Percentiles rank a stretch among this genome's conserved stretches.
These are phyloP conservation scores for Coemansia sp. DNA, from an alignment of 192 early-diverging fungal genomes.

Conservation along the genomic window DNA sequence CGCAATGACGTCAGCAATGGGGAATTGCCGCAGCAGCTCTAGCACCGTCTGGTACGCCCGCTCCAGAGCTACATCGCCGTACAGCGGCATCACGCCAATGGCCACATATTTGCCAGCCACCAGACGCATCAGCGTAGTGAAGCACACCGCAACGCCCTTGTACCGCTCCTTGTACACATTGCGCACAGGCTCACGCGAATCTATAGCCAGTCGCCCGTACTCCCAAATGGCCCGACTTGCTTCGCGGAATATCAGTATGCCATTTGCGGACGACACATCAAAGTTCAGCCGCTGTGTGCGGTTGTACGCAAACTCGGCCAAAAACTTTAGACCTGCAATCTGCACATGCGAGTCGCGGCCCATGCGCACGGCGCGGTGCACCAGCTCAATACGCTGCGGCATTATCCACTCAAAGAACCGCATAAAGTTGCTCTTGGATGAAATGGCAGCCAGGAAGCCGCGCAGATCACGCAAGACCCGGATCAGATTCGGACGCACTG, in stretches of 20 bases:
- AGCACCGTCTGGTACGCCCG: slow-evolving; percentile 63
- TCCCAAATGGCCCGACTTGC: slow-evolving; percentile 65
- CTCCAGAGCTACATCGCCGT: slow-evolving; percentile 77
- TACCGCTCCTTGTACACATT: slow-evolving; percentile 61
- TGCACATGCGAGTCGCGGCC: slow-evolving; percentile 58
- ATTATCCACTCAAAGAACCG: slow-evolving; percentile 88
- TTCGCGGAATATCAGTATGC: slow-evolving; percentile 87
- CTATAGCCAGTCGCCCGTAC: slow-evolving; percentile 56
- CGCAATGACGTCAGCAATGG: slow-evolving; percentile 72
- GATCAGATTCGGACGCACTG: slow-evolving; percentile 46
- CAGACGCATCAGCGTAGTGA: slow-evolving; percentile 67
- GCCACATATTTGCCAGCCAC: slow-evolving; percentile 82
- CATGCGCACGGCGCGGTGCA: slow-evolving; percentile 68
- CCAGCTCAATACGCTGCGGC: slow-evolving; percentile 64
- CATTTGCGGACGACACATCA: slow-evolving; percentile 82
- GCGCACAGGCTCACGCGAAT: slow-evolving; percentile 18
- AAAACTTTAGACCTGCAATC: slow-evolving; percentile 74
- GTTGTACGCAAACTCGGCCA: slow-evolving; percentile 81
- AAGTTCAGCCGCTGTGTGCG: slow-evolving; percentile 75
- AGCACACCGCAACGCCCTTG: slow-evolving; percentile 78
- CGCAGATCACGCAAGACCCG: slow-evolving; percentile 75
- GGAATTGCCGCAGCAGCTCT: slow-evolving; percentile 70
- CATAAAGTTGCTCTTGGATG: slow-evolving; percentile 59
- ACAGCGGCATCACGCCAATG: slow-evolving; percentile 89
- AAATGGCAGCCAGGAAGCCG: slow-evolving; percentile 71